Conservation (phyloP, 768 basidiomycete species). For the Tremella yokohamensis region DNA sequence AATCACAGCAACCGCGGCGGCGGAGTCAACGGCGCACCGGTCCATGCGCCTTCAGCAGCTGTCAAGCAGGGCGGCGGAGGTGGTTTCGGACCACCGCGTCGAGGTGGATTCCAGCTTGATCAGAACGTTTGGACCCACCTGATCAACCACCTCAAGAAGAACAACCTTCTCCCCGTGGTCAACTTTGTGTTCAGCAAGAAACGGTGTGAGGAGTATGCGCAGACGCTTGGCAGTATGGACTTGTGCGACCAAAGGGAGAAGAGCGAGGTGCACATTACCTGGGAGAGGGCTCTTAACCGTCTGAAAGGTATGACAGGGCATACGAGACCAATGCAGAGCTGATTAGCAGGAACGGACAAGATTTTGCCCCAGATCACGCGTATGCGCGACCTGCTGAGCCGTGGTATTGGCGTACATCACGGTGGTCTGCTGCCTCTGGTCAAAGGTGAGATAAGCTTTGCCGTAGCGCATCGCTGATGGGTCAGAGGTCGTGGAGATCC, state of each 20-base stretch:
- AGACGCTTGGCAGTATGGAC: constrained; percentile 80
- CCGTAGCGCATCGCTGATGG: not conserved
- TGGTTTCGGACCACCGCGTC: constrained; percentile 48
- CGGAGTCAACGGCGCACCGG: constrained; percentile 51
- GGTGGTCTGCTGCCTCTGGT: constrained; percentile 93
- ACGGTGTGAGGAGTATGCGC: constrained; percentile 92
- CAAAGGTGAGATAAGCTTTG: constrained; percentile 64
- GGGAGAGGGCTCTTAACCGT: constrained; percentile 85
- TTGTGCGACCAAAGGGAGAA: constrained; percentile 85
- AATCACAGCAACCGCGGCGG: constrained; percentile 55
- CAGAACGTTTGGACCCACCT: constrained; percentile 93
- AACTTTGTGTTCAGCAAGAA: constrained; percentile 97
- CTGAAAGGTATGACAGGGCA: too few relatives aligned
- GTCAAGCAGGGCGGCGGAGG: constrained; percentile 27
- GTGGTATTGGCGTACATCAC: constrained; percentile 96
- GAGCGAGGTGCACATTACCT: constrained; percentile 90
- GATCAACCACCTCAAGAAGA: constrained; percentile 76
- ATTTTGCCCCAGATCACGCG: constrained; percentile 85
- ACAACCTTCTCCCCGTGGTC: constrained; percentile 82
- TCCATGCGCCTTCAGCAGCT: constrained; percentile 25
- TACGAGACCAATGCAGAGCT: too few relatives aligned
- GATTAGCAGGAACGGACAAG: constrained; percentile 71
- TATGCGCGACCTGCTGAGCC: constrained; percentile 81
- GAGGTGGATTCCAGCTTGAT: constrained; percentile 58
- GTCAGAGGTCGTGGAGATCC: constrained; percentile 83